phyloP scores from a whole-genome alignment of 352 stramenopile genomes.

The Globisporangium paroecandrum region DNA sequence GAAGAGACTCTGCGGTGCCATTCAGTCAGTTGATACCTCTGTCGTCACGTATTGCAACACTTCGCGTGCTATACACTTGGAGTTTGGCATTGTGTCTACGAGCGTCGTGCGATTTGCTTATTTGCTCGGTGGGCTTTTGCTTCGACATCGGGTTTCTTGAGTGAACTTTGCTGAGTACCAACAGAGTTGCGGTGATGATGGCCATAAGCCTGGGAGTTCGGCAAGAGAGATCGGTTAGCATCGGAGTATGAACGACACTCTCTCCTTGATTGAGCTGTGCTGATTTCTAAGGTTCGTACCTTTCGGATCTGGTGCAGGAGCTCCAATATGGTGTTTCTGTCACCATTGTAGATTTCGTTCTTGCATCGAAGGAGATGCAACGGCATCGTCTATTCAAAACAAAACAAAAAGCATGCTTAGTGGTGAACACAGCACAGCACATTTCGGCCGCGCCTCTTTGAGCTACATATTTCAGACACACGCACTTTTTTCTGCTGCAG shows the following conservation, averaged over 20 bases:
- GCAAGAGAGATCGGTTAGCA: neutral
- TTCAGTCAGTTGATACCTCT: neutral
- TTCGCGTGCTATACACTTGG: neutral
- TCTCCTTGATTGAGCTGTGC: no score
- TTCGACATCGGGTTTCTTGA: neutral
- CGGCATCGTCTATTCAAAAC: conserved; percentile 38
- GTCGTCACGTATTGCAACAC: no score
- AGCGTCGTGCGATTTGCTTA: no score
- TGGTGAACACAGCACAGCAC: neutral
- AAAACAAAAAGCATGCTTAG: neutral
- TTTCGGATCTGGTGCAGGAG: conserved; percentile 49
- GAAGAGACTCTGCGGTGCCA: no score
- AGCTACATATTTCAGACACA: neutral
- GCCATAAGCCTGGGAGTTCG: conserved; percentile 6
- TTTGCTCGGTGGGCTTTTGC: neutral
- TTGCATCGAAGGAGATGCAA: conserved; percentile 42
- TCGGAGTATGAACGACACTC: no score
- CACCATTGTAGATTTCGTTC: conserved; percentile 34
- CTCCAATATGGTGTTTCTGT: conserved; percentile 32
- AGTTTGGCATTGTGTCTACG: no score
- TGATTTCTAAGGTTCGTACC: conserved; percentile 7
- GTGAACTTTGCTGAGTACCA: neutral
- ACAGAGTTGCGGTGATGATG: neutral
- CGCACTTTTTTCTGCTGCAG: conserved; percentile 62
- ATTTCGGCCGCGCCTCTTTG: neutral